These are phyloP conservation scores for Tricharina praecox DNA, from an alignment of 495 filamentous ascomycete genomes.

Conservation along the genomic window DNA sequence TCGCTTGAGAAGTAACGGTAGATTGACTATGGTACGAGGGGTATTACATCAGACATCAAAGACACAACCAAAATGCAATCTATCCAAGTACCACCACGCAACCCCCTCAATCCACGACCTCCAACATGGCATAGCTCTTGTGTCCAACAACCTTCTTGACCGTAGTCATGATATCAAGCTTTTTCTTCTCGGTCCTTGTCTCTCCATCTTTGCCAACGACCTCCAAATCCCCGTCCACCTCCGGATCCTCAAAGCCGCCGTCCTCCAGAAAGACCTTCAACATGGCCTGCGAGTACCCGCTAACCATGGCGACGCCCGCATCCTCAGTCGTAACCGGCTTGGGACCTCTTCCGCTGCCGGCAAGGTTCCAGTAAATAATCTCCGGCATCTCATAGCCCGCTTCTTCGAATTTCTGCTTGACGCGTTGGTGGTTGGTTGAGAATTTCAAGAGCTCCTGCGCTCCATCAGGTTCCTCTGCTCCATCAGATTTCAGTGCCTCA, in stretches of 20 bases:
- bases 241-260: conserved; percentile 29
- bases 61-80: too few species aligned
- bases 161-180: conserved; percentile 27
- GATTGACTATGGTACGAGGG: too few species aligned
- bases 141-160: conserved; percentile 32
- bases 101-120: conserved; percentile 24
- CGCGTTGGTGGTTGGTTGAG: conserved; percentile 31
- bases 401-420: conserved; percentile 27
- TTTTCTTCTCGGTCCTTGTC: conserved; percentile 18
- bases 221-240: conserved; percentile 22
- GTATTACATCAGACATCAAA: too few species aligned
- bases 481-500: too few species aligned
- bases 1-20: too few species aligned
- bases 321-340: conserved; percentile 31
- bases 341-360: conserved; percentile 9
- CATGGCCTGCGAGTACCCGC: conserved; percentile 34
- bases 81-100: too few species aligned
- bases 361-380: conserved; percentile 37
- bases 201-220: conserved; percentile 19
- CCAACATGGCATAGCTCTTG: conserved; percentile 31
- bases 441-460: background rate
- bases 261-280: conserved; percentile 34
- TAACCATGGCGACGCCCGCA: conserved; percentile 29
- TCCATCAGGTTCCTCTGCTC: too few species aligned
- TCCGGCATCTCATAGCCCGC: conserved; percentile 35